These are phyloP conservation scores for Epichloe sibirici DNA, from an alignment of 2,329 filamentous ascomycete species.

Conservation along the genomic window DNA sequence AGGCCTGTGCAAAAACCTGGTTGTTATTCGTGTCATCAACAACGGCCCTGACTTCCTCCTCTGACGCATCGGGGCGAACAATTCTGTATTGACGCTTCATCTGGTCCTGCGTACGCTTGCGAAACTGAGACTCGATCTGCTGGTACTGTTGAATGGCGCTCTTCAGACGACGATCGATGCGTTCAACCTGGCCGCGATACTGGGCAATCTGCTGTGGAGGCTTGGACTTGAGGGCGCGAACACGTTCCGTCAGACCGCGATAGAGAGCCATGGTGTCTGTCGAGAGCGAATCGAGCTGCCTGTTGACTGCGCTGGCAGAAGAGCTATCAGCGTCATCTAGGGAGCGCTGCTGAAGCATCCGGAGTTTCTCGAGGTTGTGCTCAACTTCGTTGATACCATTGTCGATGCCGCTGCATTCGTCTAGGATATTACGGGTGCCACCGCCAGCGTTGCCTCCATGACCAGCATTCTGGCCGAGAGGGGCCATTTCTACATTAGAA, in stretches of 20 bases:
- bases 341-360: slow-evolving; percentile 56
- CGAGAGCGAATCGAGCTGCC: slow-evolving; percentile 60
- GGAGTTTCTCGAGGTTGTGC: slow-evolving; percentile 57
- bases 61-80: slow-evolving; percentile 68
- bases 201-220: slow-evolving; percentile 60
- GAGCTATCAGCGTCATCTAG: slow-evolving; percentile 66
- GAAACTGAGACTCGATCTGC: slow-evolving; percentile 66
- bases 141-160: slow-evolving; percentile 73
- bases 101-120: slow-evolving; percentile 68
- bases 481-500: slow-evolving; percentile 58
- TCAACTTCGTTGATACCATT: slow-evolving; percentile 65
- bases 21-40: slow-evolving; percentile 64
- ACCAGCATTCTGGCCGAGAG: slow-evolving; percentile 41
- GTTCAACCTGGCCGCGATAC: slow-evolving; percentile 70
- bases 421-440: slow-evolving; percentile 61
- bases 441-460: slow-evolving; percentile 34
- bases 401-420: slow-evolving; percentile 74
- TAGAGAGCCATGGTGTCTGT: slow-evolving; percentile 76
- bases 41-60: slow-evolving; percentile 61
- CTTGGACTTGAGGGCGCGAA: slow-evolving; percentile 72
- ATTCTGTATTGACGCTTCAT: slow-evolving; percentile 86
- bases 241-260: slow-evolving; percentile 63
- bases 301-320: slow-evolving; percentile 50
- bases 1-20: slow-evolving; percentile 81
- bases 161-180: slow-evolving; percentile 69